A percentile compares a stretch with the other conserved stretches of the same genome.
Conservation (phyloP, 768 basidiomycete genomes). For the Boletales sp. region DNA sequence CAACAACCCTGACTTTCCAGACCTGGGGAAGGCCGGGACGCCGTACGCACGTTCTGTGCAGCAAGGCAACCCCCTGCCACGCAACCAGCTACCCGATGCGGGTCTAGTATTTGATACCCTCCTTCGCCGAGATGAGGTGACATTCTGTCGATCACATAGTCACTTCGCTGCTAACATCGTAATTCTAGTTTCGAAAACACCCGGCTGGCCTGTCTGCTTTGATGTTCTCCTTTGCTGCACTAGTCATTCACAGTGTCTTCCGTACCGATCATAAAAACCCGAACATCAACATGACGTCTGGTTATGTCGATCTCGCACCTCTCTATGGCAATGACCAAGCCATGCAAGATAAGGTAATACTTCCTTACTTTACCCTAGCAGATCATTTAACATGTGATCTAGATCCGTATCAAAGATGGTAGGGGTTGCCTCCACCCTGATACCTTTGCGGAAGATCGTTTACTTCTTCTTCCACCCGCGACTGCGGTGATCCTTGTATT, state of each 20-base stretch:
- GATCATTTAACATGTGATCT: background rate
- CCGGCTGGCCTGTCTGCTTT: slow-evolving; percentile 75
- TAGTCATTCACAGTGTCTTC: slow-evolving; percentile 87
- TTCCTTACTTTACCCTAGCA: background rate
- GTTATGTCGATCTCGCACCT: slow-evolving; percentile 82
- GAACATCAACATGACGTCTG: slow-evolving; percentile 79
- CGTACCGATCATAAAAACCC: slow-evolving; percentile 67
- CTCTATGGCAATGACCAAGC: slow-evolving; percentile 74
- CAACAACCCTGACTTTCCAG: slow-evolving; percentile 69
- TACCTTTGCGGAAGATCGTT: slow-evolving; percentile 72
- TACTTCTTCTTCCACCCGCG: slow-evolving; percentile 76
- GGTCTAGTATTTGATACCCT: slow-evolving; percentile 80
- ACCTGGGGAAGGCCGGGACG: slow-evolving; percentile 73
- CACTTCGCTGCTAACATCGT: background rate
- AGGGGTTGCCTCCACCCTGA: slow-evolving; percentile 67
- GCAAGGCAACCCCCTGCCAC: slow-evolving; percentile 59
- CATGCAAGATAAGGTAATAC: slow-evolving; percentile 53
- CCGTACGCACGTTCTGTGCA: slow-evolving; percentile 86
- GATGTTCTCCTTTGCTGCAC: slow-evolving; percentile 80
- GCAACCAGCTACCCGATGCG: slow-evolving; percentile 70
- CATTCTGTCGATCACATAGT: slow-evolving; percentile 1
- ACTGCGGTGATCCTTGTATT: slow-evolving; percentile 72
- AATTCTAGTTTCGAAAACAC: slow-evolving; percentile 62
- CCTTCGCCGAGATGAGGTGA: slow-evolving; percentile 65
- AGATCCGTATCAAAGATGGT: slow-evolving; percentile 48